Evolutionary conservation across 768 basidiomycete genomes (phyloP).

Genomic region (Russula vinacea): DNA sequence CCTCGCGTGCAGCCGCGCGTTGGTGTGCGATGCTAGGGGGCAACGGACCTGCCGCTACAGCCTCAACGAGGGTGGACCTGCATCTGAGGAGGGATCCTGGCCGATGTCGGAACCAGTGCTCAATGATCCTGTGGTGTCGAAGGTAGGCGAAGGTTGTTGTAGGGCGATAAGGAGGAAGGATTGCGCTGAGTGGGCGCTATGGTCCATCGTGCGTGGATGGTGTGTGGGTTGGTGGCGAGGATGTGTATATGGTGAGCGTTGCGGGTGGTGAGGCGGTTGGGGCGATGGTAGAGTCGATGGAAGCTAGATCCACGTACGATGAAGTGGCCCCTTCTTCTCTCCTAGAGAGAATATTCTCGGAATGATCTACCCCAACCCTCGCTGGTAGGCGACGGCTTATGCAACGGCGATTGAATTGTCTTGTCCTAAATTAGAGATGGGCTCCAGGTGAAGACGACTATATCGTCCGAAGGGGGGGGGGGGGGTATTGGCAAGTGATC

Average conservation of each 20-base stretch:
- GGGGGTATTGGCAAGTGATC: not conserved
- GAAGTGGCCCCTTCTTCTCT: not conserved
- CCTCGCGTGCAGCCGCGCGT: not conserved
- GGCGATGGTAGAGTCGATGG: not conserved
- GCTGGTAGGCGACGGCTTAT: not conserved
- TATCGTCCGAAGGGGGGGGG: not conserved
- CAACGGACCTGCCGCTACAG: not conserved
- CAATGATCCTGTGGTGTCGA: too few species aligned
- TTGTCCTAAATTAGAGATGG: not conserved
- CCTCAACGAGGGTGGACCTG: not conserved
- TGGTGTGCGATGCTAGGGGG: not conserved
- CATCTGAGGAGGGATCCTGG: not conserved
- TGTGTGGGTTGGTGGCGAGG: not conserved
- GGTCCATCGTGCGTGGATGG: not conserved
- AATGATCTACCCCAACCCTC: not conserved
- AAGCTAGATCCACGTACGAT: not conserved
- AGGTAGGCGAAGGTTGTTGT: not conserved
- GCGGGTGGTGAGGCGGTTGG: too few species aligned
- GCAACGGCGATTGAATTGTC: not conserved
- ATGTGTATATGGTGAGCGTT: not conserved
- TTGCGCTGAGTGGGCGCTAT: too few species aligned
- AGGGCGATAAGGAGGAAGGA: too few species aligned
- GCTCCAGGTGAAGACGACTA: not conserved
- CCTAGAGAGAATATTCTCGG: not conserved
- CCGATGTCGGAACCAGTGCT: not conserved